Percentiles rank a stretch among this genome's conserved stretches.
Conservation (phyloP, 2,329 filamentous ascomycete genomes). For the Didymella segeticola region DNA sequence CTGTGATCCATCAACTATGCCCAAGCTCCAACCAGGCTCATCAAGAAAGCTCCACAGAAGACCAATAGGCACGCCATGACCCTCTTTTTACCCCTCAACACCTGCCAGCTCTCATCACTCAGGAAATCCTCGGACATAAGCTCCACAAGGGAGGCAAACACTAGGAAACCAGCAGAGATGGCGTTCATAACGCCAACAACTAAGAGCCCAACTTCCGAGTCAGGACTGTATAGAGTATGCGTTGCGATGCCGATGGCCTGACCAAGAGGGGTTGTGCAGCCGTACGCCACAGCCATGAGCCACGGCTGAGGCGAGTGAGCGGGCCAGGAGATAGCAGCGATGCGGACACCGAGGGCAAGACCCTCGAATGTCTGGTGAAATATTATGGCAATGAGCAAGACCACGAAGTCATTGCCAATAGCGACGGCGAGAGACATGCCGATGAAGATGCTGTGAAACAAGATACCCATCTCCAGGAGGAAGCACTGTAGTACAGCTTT, state of each 20-base stretch:
- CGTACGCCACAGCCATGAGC: conserved; percentile 81
- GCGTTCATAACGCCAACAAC: conserved; percentile 90
- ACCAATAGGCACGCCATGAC: conserved; percentile 70
- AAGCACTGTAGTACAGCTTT: conserved; percentile 45
- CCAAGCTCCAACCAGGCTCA: conserved; percentile 77
- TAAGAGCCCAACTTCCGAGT: conserved; percentile 75
- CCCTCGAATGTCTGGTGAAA: conserved; percentile 85
- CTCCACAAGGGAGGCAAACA: conserved; percentile 85
- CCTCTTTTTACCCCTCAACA: conserved; percentile 67
- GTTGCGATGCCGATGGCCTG: conserved; percentile 82
- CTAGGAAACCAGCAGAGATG: conserved; percentile 77
- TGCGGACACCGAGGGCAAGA: conserved; percentile 82
- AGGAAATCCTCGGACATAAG: conserved; percentile 85
- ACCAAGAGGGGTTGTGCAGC: conserved; percentile 72
- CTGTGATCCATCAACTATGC: conserved; percentile 54
- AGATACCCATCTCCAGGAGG: conserved; percentile 65
- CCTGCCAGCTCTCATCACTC: conserved; percentile 74
- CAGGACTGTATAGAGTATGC: conserved; percentile 80
- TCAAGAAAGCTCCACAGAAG: conserved; percentile 68
- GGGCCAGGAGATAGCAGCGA: conserved; percentile 72
- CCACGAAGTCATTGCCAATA: conserved; percentile 60
- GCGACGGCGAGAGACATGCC: conserved; percentile 66
- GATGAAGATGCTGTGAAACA: conserved; percentile 70
- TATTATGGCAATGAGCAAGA: conserved; percentile 65
- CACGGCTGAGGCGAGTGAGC: conserved; percentile 52